Evolutionary conservation across 208 protist species (phyloP).

Genomic region (Histomonas meleagridis): DNA sequence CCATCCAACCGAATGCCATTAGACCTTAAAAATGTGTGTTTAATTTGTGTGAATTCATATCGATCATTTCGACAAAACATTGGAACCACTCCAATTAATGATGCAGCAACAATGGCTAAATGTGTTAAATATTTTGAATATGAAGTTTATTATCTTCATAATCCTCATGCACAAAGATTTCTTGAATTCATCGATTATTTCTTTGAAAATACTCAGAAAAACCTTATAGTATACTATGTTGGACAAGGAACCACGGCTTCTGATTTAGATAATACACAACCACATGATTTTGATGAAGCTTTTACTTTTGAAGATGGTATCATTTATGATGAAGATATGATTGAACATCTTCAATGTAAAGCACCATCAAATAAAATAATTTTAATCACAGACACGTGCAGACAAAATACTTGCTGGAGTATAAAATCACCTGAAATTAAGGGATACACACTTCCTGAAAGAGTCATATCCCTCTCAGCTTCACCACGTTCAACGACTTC

Average conservation of each 20-base stretch:
- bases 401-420: not conserved
- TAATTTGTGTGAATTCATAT: not conserved
- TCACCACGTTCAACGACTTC: not conserved
- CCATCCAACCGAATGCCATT: not conserved
- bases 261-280: not conserved
- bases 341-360: not conserved
- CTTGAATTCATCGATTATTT: not conserved
- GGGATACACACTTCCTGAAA: not conserved
- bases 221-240: conserved; percentile 10
- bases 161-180: not conserved
- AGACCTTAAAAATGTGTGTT: not conserved
- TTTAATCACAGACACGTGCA: not conserved
- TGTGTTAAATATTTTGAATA: not conserved
- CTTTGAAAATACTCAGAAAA: not conserved
- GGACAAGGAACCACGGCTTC: not conserved
- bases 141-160: not conserved
- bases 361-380: not conserved
- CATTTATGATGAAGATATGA: not conserved
- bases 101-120: not conserved
- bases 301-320: not conserved
- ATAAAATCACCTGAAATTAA: not conserved
- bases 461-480: not conserved
- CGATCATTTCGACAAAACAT: not conserved
- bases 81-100: not conserved
- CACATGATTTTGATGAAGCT: not conserved